These are phyloP conservation scores for Phytopythium ostracodes DNA, from an alignment of 352 stramenopile genomes.

Conservation along the genomic window DNA sequence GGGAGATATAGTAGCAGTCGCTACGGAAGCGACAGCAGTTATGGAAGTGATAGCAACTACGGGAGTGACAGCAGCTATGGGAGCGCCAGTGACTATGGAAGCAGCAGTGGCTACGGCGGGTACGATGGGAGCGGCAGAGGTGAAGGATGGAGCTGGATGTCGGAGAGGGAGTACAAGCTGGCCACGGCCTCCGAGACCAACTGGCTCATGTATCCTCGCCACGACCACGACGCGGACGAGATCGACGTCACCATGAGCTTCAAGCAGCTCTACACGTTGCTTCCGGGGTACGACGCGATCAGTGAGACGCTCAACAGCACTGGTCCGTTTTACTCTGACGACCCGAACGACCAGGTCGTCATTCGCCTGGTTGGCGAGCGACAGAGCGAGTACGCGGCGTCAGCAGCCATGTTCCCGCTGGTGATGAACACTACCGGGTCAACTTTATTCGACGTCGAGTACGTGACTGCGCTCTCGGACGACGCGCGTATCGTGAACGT, in stretches of 20 bases:
- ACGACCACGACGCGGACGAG: constrained; percentile 16
- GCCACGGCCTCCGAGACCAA: constrained; percentile 13
- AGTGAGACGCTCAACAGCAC: constrained; percentile 13
- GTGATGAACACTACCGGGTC: constrained; percentile 42
- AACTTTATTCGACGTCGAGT: constrained; percentile 34
- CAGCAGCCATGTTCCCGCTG: constrained; percentile 28
- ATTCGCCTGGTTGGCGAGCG: constrained; percentile 28
- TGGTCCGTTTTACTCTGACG: constrained; percentile 31
- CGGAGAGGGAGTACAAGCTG: not conserved
- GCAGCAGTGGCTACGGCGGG: not conserved
- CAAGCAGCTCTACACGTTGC: constrained; percentile 51
- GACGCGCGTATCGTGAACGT: constrained; percentile 13
- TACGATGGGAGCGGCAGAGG: not conserved
- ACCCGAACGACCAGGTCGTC: constrained; percentile 38
- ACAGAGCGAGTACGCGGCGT: constrained; percentile 11
- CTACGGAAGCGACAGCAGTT: not conserved
- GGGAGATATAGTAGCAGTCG: not conserved
- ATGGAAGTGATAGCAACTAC: not conserved
- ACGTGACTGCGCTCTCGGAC: constrained; percentile 21
- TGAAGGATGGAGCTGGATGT: not conserved
- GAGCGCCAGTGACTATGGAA: not conserved
- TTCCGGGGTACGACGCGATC: constrained; percentile 28
- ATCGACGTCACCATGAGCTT: constrained; percentile 51
- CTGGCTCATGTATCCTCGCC: constrained; percentile 31
- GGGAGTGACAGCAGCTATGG: not conserved